phyloP scores from a whole-genome alignment of 2,329 filamentous ascomycete genomes.

The Sarocladiaceae sp. region DNA sequence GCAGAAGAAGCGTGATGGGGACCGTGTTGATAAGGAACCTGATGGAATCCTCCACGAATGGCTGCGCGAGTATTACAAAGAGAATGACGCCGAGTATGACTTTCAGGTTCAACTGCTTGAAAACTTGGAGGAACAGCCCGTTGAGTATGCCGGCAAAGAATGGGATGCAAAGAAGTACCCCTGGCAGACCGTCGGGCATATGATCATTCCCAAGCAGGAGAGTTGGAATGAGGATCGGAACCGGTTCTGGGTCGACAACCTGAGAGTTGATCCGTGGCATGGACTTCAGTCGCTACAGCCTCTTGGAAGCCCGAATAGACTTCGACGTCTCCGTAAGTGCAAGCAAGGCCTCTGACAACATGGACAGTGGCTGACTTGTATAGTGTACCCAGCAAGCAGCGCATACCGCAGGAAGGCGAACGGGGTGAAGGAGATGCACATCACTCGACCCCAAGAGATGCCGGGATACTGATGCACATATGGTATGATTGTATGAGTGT shows the following conservation, averaged over 20 bases:
- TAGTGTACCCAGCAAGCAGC: neutral
- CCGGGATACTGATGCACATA: neutral
- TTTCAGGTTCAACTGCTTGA: slow-evolving; percentile 43
- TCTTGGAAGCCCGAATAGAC: slow-evolving; percentile 31
- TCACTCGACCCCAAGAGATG: neutral
- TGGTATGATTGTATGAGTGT: too few relatives aligned
- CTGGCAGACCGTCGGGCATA: slow-evolving; percentile 38
- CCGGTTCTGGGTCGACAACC: slow-evolving; percentile 38
- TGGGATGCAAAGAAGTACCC: slow-evolving; percentile 44
- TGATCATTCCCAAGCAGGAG: slow-evolving; percentile 29
- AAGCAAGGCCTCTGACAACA: neutral
- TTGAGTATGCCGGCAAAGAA: slow-evolving; percentile 36
- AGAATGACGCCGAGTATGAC: slow-evolving; percentile 35
- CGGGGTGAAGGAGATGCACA: neutral
- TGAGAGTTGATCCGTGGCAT: slow-evolving; percentile 37
- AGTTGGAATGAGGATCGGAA: slow-evolving; percentile 33
- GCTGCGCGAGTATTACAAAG: slow-evolving; percentile 33
- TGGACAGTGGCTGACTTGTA: neutral
- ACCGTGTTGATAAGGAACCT: slow-evolving; percentile 27
- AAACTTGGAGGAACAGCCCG: slow-evolving; percentile 39
- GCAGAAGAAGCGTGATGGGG: slow-evolving; percentile 33
- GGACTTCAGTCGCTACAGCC: slow-evolving; percentile 36
- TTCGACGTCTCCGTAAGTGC: slow-evolving; percentile 15
- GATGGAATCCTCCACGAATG: slow-evolving; percentile 33
- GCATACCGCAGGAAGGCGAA: neutral